A percentile compares a stretch with the other conserved stretches of the same genome.
phyloP scores from a whole-genome alignment of 2,329 filamentous ascomycete species.

The Colletotrichum gigasporum region DNA sequence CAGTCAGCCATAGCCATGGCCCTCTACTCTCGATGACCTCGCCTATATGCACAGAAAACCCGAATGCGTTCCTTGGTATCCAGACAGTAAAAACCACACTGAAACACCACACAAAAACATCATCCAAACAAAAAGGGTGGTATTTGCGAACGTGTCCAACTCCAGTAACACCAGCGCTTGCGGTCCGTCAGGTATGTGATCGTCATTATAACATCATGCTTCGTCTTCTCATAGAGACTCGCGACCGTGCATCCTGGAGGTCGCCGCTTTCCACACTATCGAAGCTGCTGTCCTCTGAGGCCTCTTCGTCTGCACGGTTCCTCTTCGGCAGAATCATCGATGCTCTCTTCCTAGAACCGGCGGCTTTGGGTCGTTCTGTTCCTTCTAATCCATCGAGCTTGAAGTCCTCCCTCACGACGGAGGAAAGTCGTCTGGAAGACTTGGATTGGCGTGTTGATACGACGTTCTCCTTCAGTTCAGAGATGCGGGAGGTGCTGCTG shows the following conservation, averaged over 20 bases:
- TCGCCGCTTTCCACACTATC: slow-evolving; percentile 20
- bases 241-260: slow-evolving; percentile 31
- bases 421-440: slow-evolving; percentile 49
- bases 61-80: slow-evolving; percentile 10
- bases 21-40: not conserved
- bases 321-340: slow-evolving; percentile 52
- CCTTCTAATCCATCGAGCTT: slow-evolving; percentile 39
- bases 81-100: slow-evolving; percentile 6
- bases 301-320: slow-evolving; percentile 38
- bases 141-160: slow-evolving; percentile 26
- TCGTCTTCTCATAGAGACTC: slow-evolving; percentile 55
- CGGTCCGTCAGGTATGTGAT: slow-evolving; percentile 13
- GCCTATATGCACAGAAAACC: slow-evolving; percentile 11
- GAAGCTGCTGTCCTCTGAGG: slow-evolving; percentile 43
- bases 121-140: slow-evolving; percentile 22
- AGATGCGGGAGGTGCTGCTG: slow-evolving; percentile 30
- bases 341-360: slow-evolving; percentile 48
- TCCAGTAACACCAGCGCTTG: slow-evolving; percentile 30
- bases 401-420: slow-evolving; percentile 47
- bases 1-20: not conserved
- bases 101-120: slow-evolving; percentile 10
- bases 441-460: slow-evolving; percentile 43
- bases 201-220: slow-evolving; percentile 67
- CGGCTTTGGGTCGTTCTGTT: slow-evolving; percentile 37
- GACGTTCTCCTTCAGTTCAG: slow-evolving; percentile 39